Evolutionary conservation across 2,329 filamentous ascomycete species (phyloP).

Genomic region (Aspergillus vadensis): DNA sequence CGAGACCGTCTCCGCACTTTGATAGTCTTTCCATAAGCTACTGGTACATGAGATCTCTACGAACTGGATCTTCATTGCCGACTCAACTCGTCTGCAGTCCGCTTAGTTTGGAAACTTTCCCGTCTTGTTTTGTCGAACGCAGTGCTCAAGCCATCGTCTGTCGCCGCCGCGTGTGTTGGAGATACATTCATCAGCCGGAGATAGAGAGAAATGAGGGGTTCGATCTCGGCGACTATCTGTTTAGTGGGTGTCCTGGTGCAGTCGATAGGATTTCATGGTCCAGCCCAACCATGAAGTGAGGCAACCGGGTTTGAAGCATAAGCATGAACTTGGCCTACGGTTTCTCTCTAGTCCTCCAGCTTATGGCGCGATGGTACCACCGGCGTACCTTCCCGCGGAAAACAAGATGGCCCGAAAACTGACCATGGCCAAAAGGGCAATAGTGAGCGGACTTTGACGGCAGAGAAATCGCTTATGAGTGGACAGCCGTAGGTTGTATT

Average conservation of each 20-base stretch:
- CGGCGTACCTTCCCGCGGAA: background rate
- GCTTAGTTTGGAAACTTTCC: background rate
- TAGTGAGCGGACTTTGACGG: background rate
- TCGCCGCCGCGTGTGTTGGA: background rate
- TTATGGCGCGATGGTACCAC: background rate
- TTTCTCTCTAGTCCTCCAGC: background rate
- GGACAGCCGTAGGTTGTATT: background rate
- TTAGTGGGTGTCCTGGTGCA: background rate
- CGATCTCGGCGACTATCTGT: background rate
- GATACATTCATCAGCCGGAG: background rate
- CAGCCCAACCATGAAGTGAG: background rate
- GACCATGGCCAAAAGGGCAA: background rate
- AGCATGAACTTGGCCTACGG: background rate
- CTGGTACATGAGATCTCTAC: background rate
- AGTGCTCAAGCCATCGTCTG: background rate
- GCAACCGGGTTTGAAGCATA: background rate
- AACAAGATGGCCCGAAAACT: background rate
- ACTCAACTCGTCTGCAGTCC: background rate
- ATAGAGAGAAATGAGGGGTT: background rate
- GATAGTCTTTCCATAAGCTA: background rate
- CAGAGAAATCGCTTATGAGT: background rate
- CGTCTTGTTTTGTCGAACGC: background rate
- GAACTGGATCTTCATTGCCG: background rate
- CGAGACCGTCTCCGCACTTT: background rate
- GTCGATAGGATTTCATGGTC: background rate